Conservation (phyloP, 208 protist species). For the Leishmania braziliensis region DNA sequence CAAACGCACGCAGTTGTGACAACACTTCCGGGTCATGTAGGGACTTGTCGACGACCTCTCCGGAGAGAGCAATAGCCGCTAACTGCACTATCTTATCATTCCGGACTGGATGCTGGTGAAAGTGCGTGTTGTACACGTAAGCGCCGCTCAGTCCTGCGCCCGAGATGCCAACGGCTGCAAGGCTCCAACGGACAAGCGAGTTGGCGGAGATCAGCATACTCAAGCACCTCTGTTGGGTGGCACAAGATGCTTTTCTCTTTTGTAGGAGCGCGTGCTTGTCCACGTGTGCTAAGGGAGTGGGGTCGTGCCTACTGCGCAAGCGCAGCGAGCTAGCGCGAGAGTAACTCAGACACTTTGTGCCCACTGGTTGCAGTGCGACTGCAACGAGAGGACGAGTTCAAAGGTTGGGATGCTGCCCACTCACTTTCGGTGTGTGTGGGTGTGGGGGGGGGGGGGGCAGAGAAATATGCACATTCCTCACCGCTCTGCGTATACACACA, state of each 20-base stretch:
- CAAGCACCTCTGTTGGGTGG: neutral
- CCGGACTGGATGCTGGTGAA: conserved; percentile 17
- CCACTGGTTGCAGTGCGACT: neutral
- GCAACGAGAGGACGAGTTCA: neutral
- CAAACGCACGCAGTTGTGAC: conserved; percentile 51
- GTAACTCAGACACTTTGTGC: no score
- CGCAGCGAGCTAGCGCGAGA: neutral
- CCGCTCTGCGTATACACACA: neutral
- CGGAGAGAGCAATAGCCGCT: conserved; percentile 76
- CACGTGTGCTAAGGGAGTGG: neutral
- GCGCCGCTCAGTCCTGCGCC: conserved; percentile 41
- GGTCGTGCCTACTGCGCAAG: neutral
- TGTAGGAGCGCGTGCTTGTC: neutral
- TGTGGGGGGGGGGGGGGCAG: no score
- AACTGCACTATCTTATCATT: conserved; percentile 73
- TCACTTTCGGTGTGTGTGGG: neutral
- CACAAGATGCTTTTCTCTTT: neutral
- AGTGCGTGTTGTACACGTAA: conserved; percentile 50
- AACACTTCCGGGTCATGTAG: conserved; percentile 60
- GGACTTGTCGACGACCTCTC: conserved; percentile 60
- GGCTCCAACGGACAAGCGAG: conserved; percentile 34
- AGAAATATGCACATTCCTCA: neutral
- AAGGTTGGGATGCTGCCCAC: neutral
- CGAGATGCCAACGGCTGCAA: conserved; percentile 53
- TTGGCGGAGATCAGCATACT: conserved; percentile 26